Conservation (phyloP, 208 protist genomes). For the Leishmania tarentolae region DNA sequence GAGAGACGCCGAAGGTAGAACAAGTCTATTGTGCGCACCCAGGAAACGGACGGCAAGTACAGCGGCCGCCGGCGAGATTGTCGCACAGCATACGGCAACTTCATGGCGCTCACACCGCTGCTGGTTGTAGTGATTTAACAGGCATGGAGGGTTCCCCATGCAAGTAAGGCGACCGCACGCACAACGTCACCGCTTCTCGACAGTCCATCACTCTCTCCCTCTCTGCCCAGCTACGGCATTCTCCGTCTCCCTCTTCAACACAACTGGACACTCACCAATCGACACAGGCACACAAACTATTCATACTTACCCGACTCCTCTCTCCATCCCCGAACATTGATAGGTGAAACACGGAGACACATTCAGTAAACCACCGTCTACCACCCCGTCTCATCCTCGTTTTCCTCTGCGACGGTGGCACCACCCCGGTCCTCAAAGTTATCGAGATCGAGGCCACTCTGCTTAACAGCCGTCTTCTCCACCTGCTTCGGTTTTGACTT, state of each 20-base stretch:
- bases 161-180: background rate
- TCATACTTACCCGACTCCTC: background rate
- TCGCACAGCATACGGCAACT: background rate
- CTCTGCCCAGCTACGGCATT: background rate
- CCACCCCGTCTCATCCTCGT: slow-evolving; percentile 39
- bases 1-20: background rate
- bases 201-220: background rate
- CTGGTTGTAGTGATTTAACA: background rate
- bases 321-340: background rate
- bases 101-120: too few relatives aligned
- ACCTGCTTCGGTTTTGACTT: slow-evolving; percentile 45
- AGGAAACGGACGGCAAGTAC: background rate
- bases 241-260: background rate
- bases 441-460: slow-evolving; percentile 44
- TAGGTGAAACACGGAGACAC: background rate
- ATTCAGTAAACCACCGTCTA: slow-evolving; percentile 7
- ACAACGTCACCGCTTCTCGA: background rate
- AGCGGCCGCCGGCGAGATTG: background rate
- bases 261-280: background rate
- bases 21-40: background rate
- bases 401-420: slow-evolving; percentile 32
- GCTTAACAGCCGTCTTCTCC: slow-evolving; percentile 17
- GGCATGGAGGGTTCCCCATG: background rate
- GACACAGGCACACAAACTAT: background rate
- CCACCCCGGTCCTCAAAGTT: slow-evolving; percentile 51